Conservation (phyloP, 805 yeast genomes). For the Cyberlindnera xylosilytica region DNA sequence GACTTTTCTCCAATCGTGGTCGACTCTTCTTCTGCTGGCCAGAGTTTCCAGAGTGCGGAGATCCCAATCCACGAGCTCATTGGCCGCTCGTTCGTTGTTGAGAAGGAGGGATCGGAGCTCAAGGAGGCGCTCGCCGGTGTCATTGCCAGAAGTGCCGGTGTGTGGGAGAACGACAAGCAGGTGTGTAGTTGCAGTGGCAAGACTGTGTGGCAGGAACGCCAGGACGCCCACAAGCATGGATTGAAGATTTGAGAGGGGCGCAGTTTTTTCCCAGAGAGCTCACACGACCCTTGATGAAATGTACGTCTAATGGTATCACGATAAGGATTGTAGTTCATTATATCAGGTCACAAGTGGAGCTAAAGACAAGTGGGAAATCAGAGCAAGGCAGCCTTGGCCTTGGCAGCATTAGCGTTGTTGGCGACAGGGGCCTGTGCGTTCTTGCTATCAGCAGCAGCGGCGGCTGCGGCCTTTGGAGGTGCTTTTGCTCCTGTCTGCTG, state of each 20-base stretch:
- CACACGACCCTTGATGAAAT: no score
- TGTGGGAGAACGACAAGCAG: slow-evolving; percentile 91
- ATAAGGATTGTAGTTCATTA: no score
- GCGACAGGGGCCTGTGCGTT: no score
- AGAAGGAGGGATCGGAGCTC: slow-evolving; percentile 21
- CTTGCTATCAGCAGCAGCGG: no score
- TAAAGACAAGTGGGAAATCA: background rate
- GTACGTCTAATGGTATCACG: no score
- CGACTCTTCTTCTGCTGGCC: slow-evolving; percentile 38
- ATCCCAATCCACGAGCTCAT: slow-evolving; percentile 57
- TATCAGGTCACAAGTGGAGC: no score
- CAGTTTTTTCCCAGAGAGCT: no score
- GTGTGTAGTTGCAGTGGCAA: slow-evolving; percentile 95
- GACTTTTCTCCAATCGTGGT: slow-evolving; percentile 31
- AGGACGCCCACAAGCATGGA: slow-evolving; percentile 68
- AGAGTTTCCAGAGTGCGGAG: slow-evolving; percentile 42
- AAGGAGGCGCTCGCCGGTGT: slow-evolving; percentile 67
- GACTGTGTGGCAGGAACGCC: slow-evolving; percentile 92
- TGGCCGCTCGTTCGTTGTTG: slow-evolving; percentile 54
- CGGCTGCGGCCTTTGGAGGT: no score
- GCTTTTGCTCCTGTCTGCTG: background rate
- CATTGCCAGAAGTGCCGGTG: slow-evolving; percentile 94
- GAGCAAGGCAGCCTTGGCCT: background rate
- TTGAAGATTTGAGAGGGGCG: slow-evolving; percentile 27
- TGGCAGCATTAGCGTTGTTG: no score